Percentiles rank a stretch among this genome's conserved stretches.
Conservation (phyloP, 306 rosid genomes). For the Sechiopsis laciniata region DNA sequence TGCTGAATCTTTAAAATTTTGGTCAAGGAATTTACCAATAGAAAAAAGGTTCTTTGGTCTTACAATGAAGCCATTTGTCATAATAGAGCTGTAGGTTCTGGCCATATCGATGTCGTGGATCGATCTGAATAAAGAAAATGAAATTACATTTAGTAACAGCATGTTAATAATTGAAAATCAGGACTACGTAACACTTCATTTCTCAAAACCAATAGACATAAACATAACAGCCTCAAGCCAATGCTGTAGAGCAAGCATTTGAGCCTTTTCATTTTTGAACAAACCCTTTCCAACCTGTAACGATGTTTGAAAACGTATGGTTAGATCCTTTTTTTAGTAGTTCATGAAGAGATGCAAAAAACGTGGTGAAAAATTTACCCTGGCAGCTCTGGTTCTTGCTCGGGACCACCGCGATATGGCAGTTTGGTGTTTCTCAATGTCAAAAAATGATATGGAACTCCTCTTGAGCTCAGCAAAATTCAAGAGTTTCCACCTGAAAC, state of each 20-base stretch:
- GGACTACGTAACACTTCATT: neutral
- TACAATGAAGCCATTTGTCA: slow-evolving; percentile 32
- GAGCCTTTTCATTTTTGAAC: slow-evolving; percentile 30
- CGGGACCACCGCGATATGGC: slow-evolving; percentile 24
- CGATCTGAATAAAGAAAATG: slow-evolving; percentile 25
- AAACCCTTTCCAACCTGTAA: slow-evolving; percentile 41
- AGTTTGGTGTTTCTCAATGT: slow-evolving; percentile 23
- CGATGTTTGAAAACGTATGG: neutral
- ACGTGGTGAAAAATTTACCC: slow-evolving; percentile 2
- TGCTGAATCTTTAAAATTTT: neutral
- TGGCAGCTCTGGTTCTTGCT: slow-evolving; percentile 24
- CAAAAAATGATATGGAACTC: slow-evolving; percentile 22
- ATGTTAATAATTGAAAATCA: neutral
- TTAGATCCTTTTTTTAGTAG: neutral
- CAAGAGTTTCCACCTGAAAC: slow-evolving; percentile 19
- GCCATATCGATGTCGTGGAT: slow-evolving; percentile 45
- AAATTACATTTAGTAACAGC: neutral
- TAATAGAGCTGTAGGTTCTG: slow-evolving; percentile 37
- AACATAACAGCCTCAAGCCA: slow-evolving; percentile 46
- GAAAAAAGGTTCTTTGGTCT: slow-evolving; percentile 35
- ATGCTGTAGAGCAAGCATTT: slow-evolving; percentile 39
- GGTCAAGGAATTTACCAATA: slow-evolving; percentile 30
- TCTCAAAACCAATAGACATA: slow-evolving; percentile 4
- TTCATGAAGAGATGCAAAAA: neutral
- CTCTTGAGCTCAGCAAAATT: slow-evolving; percentile 23